phyloP scores from a whole-genome alignment of 2,329 filamentous ascomycete genomes.

The Paraphoma chrysanthemicola region DNA sequence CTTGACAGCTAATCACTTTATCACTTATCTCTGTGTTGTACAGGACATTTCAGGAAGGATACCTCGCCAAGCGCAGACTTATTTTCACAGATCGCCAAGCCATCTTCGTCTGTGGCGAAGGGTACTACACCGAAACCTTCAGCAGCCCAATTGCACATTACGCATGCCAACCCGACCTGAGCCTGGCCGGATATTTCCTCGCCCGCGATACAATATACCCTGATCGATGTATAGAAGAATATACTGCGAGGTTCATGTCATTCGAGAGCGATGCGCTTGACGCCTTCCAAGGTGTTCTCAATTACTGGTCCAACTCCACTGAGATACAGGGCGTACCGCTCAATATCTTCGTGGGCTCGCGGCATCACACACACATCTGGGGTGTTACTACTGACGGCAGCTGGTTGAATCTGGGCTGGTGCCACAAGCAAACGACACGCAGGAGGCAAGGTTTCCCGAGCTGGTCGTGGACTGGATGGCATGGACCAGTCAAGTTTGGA shows the following conservation, averaged over 20 bases:
- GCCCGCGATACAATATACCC: not conserved
- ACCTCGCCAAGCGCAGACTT: not conserved
- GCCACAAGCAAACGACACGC: not conserved
- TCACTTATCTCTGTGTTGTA: no score
- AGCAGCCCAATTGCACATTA: not conserved
- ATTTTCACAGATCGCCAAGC: not conserved
- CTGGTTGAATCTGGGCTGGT: not conserved
- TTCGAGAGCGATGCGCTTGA: not conserved
- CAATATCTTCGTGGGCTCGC: not conserved
- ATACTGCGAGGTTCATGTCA: not conserved
- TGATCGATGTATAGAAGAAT: not conserved
- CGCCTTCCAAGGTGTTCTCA: not conserved
- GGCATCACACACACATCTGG: not conserved
- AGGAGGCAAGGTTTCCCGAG: not conserved
- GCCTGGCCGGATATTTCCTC: not conserved
- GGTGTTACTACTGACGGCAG: not conserved
- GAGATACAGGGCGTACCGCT: not conserved
- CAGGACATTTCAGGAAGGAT: not conserved
- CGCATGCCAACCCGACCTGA: no score
- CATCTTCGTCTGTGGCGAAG: not conserved
- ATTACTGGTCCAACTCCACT: not conserved
- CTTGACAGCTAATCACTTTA: no score
- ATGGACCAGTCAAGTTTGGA: not conserved
- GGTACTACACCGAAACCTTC: not conserved
- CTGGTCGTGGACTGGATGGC: not conserved